Evolutionary conservation across 2,329 filamentous ascomycete genomes (phyloP).

Genomic region (Tolypocladium guangdongense): DNA sequence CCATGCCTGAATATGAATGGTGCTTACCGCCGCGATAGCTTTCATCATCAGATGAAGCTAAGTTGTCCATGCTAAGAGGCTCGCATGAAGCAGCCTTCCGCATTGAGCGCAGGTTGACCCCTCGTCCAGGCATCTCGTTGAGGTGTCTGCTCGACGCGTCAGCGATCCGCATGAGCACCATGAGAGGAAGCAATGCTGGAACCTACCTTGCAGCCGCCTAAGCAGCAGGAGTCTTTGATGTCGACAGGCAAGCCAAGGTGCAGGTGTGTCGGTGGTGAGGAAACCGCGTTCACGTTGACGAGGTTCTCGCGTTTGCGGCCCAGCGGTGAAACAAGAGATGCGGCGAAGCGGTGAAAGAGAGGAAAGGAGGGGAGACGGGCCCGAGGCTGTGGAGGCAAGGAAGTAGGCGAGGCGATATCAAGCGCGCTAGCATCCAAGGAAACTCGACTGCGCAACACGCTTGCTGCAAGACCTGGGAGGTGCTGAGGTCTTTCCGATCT

Average conservation of each 20-base stretch:
- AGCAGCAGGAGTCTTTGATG: background rate
- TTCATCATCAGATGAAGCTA: conserved; percentile 2
- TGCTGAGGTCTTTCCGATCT: background rate
- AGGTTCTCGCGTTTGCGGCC: background rate
- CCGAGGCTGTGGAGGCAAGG: background rate
- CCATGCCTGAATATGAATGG: background rate
- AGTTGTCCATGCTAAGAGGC: conserved; percentile 3
- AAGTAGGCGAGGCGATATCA: background rate
- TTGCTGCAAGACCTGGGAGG: background rate
- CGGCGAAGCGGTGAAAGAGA: background rate
- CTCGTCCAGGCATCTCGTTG: background rate
- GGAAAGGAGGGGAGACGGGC: background rate
- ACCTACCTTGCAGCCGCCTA: background rate
- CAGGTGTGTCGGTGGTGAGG: background rate
- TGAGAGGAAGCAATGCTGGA: background rate
- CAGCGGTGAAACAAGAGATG: background rate
- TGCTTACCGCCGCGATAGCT: conserved; percentile 1
- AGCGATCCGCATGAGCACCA: background rate
- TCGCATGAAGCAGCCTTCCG: conserved; percentile 8
- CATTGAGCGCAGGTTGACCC: conserved; percentile 2
- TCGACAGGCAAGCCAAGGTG: background rate
- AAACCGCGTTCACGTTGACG: background rate
- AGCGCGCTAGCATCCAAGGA: background rate
- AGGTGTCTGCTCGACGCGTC: background rate
- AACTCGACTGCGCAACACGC: too few species aligned